Conservation (phyloP, 768 basidiomycete species). For the Leucocoprinus sp. region DNA sequence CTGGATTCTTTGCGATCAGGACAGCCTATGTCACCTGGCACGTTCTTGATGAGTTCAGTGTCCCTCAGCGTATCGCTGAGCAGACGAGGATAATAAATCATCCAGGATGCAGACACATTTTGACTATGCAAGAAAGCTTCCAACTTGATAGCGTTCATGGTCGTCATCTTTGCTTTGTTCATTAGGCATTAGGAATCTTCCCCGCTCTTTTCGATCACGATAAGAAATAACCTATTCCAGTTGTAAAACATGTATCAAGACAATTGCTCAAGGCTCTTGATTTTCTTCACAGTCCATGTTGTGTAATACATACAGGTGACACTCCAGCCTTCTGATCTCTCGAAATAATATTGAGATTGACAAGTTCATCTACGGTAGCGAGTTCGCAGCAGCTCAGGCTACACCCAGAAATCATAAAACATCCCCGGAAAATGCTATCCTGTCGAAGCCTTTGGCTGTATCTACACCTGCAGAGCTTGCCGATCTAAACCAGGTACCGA, state of each 20-base stretch:
- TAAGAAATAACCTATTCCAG: constrained; percentile 21
- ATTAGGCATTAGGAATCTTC: constrained; percentile 77
- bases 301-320: constrained; percentile 61
- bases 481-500: background rate
- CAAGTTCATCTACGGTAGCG: background rate
- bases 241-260: constrained; percentile 46
- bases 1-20: constrained; percentile 41
- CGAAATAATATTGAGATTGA: background rate
- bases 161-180: constrained; percentile 75
- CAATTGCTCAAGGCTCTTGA: constrained; percentile 45
- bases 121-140: constrained; percentile 74
- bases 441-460: background rate
- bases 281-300: constrained; percentile 45
- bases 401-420: background rate
- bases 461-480: background rate
- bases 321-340: constrained; percentile 19
- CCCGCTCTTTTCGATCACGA: constrained; percentile 47
- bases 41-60: constrained; percentile 17
- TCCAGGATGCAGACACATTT: constrained; percentile 59
- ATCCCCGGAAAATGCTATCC: background rate
- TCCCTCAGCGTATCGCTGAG: constrained; percentile 20
- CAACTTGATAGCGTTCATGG: constrained; percentile 71
- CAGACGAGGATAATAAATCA: background rate
- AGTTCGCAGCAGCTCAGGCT: background rate
- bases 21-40: constrained; percentile 21